Evolutionary conservation across 805 yeast species (phyloP).

Genomic region (Yarrowia osloensis): DNA sequence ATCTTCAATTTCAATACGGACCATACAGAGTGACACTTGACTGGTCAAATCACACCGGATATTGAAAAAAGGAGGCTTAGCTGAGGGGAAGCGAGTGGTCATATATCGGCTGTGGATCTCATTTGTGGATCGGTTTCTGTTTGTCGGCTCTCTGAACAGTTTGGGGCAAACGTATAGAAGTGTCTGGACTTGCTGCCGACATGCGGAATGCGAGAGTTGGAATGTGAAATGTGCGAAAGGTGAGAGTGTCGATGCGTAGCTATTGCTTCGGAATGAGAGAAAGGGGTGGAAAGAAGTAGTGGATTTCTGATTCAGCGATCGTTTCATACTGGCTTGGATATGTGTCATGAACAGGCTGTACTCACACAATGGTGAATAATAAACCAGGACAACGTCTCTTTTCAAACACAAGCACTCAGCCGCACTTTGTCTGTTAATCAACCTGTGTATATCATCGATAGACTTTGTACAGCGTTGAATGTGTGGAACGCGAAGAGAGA

Average conservation of each 20-base stretch:
- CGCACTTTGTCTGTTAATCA: neutral
- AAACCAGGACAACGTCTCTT: no score
- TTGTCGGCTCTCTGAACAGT: no score
- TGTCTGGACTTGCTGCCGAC: neutral
- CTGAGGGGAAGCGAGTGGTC: neutral
- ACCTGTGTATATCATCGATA: neutral
- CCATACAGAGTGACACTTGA: no score
- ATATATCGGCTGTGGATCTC: no score
- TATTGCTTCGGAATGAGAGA: constrained; percentile 1
- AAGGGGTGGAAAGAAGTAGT: neutral
- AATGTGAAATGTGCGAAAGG: neutral
- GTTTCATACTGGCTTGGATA: no score
- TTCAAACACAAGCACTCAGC: neutral
- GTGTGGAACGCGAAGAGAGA: neutral
- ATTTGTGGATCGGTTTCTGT: no score
- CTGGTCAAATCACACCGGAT: neutral
- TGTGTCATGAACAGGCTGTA: no score
- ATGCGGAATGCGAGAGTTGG: neutral
- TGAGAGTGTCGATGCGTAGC: neutral
- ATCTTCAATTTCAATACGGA: no score
- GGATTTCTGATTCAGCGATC: no score
- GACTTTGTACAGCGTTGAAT: neutral
- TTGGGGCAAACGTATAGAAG: neutral
- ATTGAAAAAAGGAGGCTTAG: neutral
- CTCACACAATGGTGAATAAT: no score